Evolutionary conservation across 345 rosid genomes (phyloP), one percentile per base, ranked within the genome.

Genomic region (Mallotus nudiflorus): DNA sequence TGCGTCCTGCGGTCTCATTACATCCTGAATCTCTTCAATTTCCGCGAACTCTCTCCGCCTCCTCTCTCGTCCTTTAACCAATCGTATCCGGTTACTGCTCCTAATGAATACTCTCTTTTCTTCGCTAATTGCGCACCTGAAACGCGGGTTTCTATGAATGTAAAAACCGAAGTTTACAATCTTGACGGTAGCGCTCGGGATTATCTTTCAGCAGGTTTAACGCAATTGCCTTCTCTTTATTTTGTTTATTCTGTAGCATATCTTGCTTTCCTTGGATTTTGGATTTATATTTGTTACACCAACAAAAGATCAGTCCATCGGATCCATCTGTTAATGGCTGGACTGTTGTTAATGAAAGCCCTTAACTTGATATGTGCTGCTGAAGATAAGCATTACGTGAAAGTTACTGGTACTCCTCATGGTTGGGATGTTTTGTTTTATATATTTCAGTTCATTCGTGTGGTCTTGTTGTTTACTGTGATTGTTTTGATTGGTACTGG

Each of bases 401-500:
- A 95, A 78, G 88, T 78, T 71, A 89, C 96, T 0, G 99, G 99
- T 16, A 95, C 98, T 2, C 94, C 99, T 45, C 99, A 92, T 33
- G 99, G 98, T 0, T 92, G 99, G 99, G 98, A 95, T 66, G 84
- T 92, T 15, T 74, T 91, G 73, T 92, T 90, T 59, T 95, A 95
- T 80, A 87, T 92, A 45, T 95, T 92, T 80, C 98, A 91, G 61
- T 92, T 88, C 67, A 85, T 95, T 29, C 87, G 98, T 1, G 97
- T 88, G 2, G 96, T 95, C 28, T 75, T 95, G 62, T 85, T 95
- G 45, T 95, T 92, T 67, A 95, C 97, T 0, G 98, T 95, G 40
- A 95, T 95, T 64, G 87, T 95, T 60, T 85, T 92, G 89, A 85
- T 95, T 62, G 99, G 98, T 3, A 95, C 99, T 3, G 99, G 99